These are phyloP conservation scores for Plasmodium vinckei DNA, from an alignment of 169 alveolate species.

Conservation along the genomic window DNA sequence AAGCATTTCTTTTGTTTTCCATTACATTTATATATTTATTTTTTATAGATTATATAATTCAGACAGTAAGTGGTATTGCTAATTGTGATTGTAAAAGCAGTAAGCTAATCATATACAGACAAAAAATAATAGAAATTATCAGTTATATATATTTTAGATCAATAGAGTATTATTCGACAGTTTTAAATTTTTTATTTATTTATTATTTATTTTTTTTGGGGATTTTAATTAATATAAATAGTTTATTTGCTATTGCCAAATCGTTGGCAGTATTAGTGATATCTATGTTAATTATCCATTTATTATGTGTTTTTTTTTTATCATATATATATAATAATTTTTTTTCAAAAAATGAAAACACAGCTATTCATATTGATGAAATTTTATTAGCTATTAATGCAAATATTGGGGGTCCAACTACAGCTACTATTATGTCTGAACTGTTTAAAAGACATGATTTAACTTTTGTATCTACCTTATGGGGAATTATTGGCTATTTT, in stretches of 20 bases:
- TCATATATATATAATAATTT: conserved; percentile 24
- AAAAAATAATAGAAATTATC: conserved; percentile 1
- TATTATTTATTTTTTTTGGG: conserved; percentile 53
- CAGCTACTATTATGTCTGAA: conserved; percentile 60
- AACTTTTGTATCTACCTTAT: conserved; percentile 30
- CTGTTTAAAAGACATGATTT: conserved; percentile 35
- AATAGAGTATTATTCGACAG: conserved; percentile 46
- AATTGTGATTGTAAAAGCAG: not conserved
- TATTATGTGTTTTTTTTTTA: conserved; percentile 20
- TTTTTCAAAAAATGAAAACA: not conserved
- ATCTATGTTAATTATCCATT: conserved; percentile 30
- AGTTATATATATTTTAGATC: conserved; percentile 25
- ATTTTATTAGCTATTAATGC: conserved; percentile 61
- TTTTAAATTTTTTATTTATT: conserved; percentile 37
- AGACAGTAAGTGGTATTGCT: not conserved
- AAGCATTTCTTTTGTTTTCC: conserved; percentile 14
- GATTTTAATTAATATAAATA: conserved; percentile 29
- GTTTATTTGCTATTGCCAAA: conserved; percentile 7
- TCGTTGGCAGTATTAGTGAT: conserved; percentile 12
- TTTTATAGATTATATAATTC: conserved; percentile 2
- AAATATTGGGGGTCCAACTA: conserved; percentile 66
- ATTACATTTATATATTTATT: conserved; percentile 33
- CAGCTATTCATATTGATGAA: conserved; percentile 34
- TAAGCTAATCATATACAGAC: not conserved
- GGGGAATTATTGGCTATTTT: conserved; percentile 60